Base-by-base conservation (phyloP, 2,329 filamentous ascomycete genomes). In the Talaromyces islandicus region DNA sequence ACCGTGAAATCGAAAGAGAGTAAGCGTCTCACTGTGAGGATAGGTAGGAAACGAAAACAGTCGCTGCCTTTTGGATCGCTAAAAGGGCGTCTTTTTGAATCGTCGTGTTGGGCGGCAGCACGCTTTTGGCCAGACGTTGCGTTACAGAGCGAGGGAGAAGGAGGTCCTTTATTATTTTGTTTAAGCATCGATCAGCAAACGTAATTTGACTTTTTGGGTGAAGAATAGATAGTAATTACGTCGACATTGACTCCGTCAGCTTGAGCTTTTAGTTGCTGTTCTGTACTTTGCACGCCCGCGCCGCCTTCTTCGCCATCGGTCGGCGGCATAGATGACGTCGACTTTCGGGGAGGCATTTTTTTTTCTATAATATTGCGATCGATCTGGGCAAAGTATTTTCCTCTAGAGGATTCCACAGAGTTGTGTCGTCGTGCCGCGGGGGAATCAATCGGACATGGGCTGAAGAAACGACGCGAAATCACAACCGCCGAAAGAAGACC, bases 41-140 rank as follows among this genome's bases (percentile, higher is more conserved):
- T 54, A 87, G 74, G 69, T 87, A 87, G 62, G 83, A 87, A 19
- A 88, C 82, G 71, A 88, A 88, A 4, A 88, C 85, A 4, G 85
- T 88, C 29, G 85, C 85, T 63, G 83, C 84, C 69, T 87, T 88
- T 56, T 84, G 83, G 63, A 88, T 81, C 7, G 85, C 85, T 17
- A 86, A 74, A 4, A 87, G 74, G 11, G 85, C 85, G 73, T 88
- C 85, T 72, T 86, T 87, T 66, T 86, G 83, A 46, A 88, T 84
- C 54, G 83, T 81, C 17, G 85, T 88, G 70, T 88, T 87, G 4
- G 85, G 78, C 1, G 85, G 85, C 3, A 88, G 77, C 7, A 86
- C 84, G 59, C 84, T 82, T 72, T 87, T 87, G 12, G 84, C 83
- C 21, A 88, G 80, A 27, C 85, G 81, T 58, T 83, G 79, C 27